These are phyloP conservation scores for Cytospora chrysosperma DNA, from an alignment of 2,329 filamentous ascomycete genomes.

Conservation along the genomic window DNA sequence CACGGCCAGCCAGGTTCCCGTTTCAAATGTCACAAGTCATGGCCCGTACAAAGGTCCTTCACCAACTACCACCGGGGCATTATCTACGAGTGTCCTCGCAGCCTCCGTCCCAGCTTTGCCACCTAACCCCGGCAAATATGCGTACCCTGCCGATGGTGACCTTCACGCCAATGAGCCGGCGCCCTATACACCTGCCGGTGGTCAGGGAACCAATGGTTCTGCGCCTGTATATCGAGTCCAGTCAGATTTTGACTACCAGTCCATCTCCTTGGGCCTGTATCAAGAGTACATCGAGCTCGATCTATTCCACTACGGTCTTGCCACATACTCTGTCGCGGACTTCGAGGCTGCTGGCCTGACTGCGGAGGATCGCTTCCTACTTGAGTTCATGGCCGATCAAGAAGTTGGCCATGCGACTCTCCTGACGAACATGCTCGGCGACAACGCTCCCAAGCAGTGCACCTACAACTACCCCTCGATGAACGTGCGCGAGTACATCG, in stretches of 20 bases:
- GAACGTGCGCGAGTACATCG: constrained; percentile 73
- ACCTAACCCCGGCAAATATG: constrained; percentile 60
- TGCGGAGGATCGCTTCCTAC: constrained; percentile 66
- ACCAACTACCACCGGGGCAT: constrained; percentile 66
- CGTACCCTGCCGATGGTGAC: constrained; percentile 69
- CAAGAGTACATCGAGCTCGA: constrained; percentile 86
- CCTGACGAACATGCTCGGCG: constrained; percentile 74
- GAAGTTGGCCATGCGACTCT: constrained; percentile 77
- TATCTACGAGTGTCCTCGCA: constrained; percentile 57
- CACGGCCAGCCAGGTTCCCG: constrained; percentile 33
- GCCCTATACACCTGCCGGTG: constrained; percentile 71
- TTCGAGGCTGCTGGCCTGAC: constrained; percentile 68
- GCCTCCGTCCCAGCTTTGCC: constrained; percentile 57
- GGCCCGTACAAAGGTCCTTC: constrained; percentile 66
- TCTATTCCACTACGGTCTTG: constrained; percentile 74
- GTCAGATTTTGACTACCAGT: constrained; percentile 82
- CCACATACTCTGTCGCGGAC: constrained; percentile 65
- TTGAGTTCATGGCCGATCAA: constrained; percentile 75
- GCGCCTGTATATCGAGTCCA: constrained; percentile 73
- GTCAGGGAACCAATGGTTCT: constrained; percentile 74
- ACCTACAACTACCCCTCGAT: constrained; percentile 78
- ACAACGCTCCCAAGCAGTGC: constrained; percentile 69
- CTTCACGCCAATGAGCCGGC: constrained; percentile 67
- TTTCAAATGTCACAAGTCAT: constrained; percentile 63
- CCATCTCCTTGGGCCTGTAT: constrained; percentile 71